Percentiles rank a stretch among this genome's conserved stretches.
phyloP scores from a whole-genome alignment of 2,329 filamentous ascomycete species.

The Aspergillus ochraceoroseus region DNA sequence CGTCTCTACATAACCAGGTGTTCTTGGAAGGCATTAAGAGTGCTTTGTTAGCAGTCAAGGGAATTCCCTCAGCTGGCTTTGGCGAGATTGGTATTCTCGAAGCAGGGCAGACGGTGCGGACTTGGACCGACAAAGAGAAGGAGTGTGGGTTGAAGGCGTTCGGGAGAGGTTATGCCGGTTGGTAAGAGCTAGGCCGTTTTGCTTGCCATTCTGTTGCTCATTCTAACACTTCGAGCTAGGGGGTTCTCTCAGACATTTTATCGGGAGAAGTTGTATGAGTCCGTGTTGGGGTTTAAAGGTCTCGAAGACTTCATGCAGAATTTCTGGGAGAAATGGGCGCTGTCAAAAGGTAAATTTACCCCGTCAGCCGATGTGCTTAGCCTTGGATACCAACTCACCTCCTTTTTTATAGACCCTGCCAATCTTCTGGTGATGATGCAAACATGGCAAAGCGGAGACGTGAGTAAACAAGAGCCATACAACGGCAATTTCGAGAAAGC shows the following conservation, averaged over 20 bases:
- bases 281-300: conserved; percentile 58
- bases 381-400: background rate
- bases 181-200: conserved; percentile 33
- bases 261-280: conserved; percentile 64
- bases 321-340: conserved; percentile 72
- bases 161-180: conserved; percentile 71
- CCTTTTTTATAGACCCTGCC: conserved; percentile 55
- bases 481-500: conserved; percentile 61
- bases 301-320: conserved; percentile 69
- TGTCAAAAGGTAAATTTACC: conserved; percentile 53
- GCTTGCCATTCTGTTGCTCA: background rate
- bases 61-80: conserved; percentile 50
- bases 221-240: conserved; percentile 37
- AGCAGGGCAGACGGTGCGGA: conserved; percentile 38
- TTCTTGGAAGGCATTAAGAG: conserved; percentile 62
- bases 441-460: conserved; percentile 72
- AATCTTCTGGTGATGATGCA: conserved; percentile 70
- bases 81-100: conserved; percentile 44
- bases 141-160: conserved; percentile 63
- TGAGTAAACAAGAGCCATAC: conserved; percentile 64
- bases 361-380: background rate
- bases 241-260: conserved; percentile 78
- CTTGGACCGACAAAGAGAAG: conserved; percentile 53
- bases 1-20: conserved; percentile 62
- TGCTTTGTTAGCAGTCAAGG: conserved; percentile 55